phyloP scores from a whole-genome alignment of 208 protist genomes.

The Leptomonas seymouri region DNA sequence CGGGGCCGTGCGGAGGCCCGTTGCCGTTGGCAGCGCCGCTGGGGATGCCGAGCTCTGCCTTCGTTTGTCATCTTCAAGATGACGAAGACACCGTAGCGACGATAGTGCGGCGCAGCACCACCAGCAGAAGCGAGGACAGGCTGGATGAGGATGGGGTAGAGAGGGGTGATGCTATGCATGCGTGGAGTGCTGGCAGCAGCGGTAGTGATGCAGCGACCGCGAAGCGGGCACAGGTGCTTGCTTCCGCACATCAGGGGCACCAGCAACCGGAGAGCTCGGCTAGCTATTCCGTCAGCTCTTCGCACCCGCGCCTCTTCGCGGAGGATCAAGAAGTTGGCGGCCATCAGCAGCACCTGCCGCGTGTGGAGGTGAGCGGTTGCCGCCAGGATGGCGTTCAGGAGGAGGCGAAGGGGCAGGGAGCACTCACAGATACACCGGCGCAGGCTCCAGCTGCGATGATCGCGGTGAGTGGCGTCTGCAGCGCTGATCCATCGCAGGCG shows the following conservation, averaged over 20 bases:
- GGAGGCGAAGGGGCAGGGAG: no score
- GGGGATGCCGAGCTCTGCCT: constrained; percentile 9
- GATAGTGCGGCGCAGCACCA: constrained; percentile 18
- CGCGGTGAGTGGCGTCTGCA: not conserved
- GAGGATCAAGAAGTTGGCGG: not conserved
- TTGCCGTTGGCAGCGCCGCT: constrained; percentile 7
- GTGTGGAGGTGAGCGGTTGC: no score
- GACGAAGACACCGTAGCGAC: constrained; percentile 14
- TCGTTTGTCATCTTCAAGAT: constrained; percentile 3
- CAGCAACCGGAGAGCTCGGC: not conserved
- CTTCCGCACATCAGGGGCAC: not conserved
- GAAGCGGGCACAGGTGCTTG: not conserved
- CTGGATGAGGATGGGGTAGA: not conserved
- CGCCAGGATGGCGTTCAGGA: no score
- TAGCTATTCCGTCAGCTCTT: constrained; percentile 1
- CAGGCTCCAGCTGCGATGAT: no score
- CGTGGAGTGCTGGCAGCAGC: not conserved
- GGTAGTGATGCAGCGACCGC: not conserved
- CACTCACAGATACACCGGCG: no score
- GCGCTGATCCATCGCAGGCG: not conserved
- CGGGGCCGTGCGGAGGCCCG: no score
- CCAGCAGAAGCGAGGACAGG: not conserved
- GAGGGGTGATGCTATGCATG: not conserved
- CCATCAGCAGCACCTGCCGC: no score
- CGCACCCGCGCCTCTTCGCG: constrained; percentile 1